Evolutionary conservation across 352 stramenopile genomes (phyloP).

Genomic region (Thalassiosira hispida): DNA sequence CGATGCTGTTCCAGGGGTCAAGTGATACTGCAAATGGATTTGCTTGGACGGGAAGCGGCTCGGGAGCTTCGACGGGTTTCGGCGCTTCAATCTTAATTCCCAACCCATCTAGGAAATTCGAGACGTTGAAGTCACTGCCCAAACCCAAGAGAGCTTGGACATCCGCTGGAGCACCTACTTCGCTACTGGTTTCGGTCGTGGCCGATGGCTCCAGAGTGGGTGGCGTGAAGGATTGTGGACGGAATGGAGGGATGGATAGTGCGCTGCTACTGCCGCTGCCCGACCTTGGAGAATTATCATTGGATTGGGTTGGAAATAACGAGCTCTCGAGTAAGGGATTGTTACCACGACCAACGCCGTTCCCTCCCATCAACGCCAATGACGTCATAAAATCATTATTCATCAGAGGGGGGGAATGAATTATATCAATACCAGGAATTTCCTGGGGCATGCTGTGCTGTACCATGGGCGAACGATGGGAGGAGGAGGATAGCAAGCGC

Average conservation of each 20-base stretch:
- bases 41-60: conserved; percentile 31
- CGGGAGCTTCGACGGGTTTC: conserved; percentile 2
- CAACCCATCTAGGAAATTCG: conserved; percentile 83
- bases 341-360: conserved; percentile 12
- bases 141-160: conserved; percentile 47
- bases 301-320: conserved; percentile 23
- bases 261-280: conserved; percentile 11
- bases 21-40: conserved; percentile 41
- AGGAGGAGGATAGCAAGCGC: conserved; percentile 24
- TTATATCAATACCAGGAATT: conserved; percentile 27
- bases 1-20: conserved; percentile 60
- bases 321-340: conserved; percentile 16
- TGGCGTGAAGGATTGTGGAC: conserved; percentile 37
- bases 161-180: conserved; percentile 26
- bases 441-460: conserved; percentile 10
- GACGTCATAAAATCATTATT: conserved; percentile 36
- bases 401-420: conserved; percentile 12
- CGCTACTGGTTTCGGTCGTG: conserved; percentile 24
- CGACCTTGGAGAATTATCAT: conserved; percentile 18
- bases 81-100: neutral
- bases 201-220: conserved; percentile 27
- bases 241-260: conserved; percentile 22
- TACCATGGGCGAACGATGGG: conserved; percentile 10
- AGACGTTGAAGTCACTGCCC: conserved; percentile 79
- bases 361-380: conserved; percentile 25